Evolutionary conservation across 495 filamentous ascomycete genomes (phyloP), one percentile per base, ranked within the genome.

Genomic region (Xylaria acuta): DNA sequence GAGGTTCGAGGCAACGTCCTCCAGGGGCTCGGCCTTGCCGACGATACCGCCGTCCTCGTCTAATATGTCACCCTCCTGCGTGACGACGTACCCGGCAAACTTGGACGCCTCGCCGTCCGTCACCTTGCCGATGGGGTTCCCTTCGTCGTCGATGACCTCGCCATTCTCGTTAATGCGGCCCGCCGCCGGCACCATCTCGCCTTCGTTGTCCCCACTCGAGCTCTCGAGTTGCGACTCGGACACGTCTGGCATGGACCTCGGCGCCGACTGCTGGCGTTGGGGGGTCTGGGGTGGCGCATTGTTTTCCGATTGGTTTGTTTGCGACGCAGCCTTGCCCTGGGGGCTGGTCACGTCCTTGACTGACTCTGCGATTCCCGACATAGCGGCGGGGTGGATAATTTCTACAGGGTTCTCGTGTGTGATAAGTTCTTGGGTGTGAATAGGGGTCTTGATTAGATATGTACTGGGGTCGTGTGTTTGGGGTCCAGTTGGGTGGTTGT

Each of bases 1-100:
- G 30, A 74, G 45, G 12, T 76, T 72, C 1, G 74, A 75, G 12
- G 63, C 70, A 14, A 72, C 67, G 16, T 75, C 75, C 1, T 75
- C 74, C 2, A 89, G 75, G 1, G 88, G 84, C 77, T 88, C 82
- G 51, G 88, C 88, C 49, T 86, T 87, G 34, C 89, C 90, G 47
- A 90, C 86, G 22, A 88, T 79, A 9, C 88, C 86, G 40, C 90
- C 90, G 62, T 86, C 84, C 70, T 86, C 87, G 73, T 91, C 86
- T 78, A 89, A 85, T 77, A 91, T 89, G 64, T 91, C 88, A 18
- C 90, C 90, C 76, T 91, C 84, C 41, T 86, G 86, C 9, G 91
- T 89, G 41, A 89, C 85, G 36, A 83, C 80, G 67, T 85, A 86
- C 49, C 88, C 88, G 32, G 84, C 73, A 4, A 91, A 76, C 73